Evolutionary conservation across 805 yeast genomes (phyloP), one percentile per base, ranked within the genome.

Genomic region (Kodamaea jinghongensis): DNA sequence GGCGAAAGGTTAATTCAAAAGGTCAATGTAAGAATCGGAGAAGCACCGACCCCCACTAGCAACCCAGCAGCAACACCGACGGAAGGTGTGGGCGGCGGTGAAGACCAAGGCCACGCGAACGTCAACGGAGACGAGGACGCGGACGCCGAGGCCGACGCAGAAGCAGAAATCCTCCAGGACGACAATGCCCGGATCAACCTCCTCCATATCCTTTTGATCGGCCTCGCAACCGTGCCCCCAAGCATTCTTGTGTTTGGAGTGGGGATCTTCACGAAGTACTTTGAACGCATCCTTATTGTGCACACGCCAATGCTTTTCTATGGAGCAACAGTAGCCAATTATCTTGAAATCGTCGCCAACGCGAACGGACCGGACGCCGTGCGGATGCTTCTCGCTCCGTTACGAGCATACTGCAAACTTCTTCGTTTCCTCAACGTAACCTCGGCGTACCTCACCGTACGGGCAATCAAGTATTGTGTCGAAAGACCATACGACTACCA

Each of bases 231-330:
- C 13, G 11, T 34, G 12, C 37, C 37, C 17, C 11, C 34, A 4
- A 26, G 23, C 14, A 15, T 22, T n/a, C 6, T 34, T 10, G 6
- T 34, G 6, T 10, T 34, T 14, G 31, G 25, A n/a, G 12, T n/a
- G 29, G 37, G 26, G 10, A 3, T 16, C 8, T 14, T 34, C n/a
- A 9, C 26, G 9, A 10, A 22, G 23, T 34, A 26, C 23, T 14
- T 15, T 10, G 11, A 22, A 11, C 10, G 16, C 4, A 22, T 34
- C 17, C 14, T 34, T 22, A 11, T 35, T 5, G 6, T 23, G 28
- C 38, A 35, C 12, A 12, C 11, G 4, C 38, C 38, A 7, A 29
- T 35, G 15, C 22, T 35, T 17, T 16, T 35, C n/a, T 27, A 28
- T 15, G 38, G 32, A 13, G 33, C 16, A 8, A 11, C 17, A 2